These are phyloP conservation scores for Tilletiaria anomala DNA, from an alignment of 1,284 basidiomycete species.

Conservation along the genomic window DNA sequence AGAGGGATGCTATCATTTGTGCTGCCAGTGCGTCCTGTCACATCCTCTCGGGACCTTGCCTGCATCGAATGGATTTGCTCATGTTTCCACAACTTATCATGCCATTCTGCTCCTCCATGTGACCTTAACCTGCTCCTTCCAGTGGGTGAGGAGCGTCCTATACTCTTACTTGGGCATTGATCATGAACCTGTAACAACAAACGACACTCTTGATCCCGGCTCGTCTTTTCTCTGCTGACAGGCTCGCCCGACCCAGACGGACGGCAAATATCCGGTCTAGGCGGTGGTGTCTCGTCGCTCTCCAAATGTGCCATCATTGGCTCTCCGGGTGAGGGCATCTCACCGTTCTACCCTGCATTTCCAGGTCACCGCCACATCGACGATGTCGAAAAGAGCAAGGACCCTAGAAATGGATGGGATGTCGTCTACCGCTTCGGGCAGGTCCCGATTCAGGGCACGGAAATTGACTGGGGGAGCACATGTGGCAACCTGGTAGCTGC, in stretches of 20 bases:
- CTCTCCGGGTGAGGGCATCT: conserved; percentile 6
- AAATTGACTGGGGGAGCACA: conserved; percentile 31
- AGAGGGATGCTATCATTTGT: conserved; percentile 50
- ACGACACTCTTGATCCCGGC: too few species aligned
- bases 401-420: conserved; percentile 16
- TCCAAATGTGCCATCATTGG: conserved; percentile 62
- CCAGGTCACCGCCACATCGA: too few species aligned
- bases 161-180: too few species aligned
- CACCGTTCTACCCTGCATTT: too few species aligned
- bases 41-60: conserved; percentile 1
- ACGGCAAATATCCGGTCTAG: conserved; percentile 58
- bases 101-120: too few species aligned
- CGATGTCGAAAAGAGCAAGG: conserved; percentile 6
- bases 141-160: too few species aligned
- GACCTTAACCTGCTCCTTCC: too few species aligned
- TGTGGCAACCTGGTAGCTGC: conserved; percentile 37
- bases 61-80: too few species aligned
- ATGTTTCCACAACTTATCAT: too few species aligned
- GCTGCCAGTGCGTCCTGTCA: too few species aligned
- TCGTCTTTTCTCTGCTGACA: conserved; percentile 43
- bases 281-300: conserved; percentile 61
- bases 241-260: conserved; percentile 65
- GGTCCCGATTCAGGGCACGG: conserved; percentile 20
- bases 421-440: conserved; percentile 36
- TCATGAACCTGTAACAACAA: too few species aligned